A percentile compares a stretch with the other conserved stretches of the same genome.
Conservation (phyloP, 345 rosid genomes). For the Citrus glauca region DNA sequence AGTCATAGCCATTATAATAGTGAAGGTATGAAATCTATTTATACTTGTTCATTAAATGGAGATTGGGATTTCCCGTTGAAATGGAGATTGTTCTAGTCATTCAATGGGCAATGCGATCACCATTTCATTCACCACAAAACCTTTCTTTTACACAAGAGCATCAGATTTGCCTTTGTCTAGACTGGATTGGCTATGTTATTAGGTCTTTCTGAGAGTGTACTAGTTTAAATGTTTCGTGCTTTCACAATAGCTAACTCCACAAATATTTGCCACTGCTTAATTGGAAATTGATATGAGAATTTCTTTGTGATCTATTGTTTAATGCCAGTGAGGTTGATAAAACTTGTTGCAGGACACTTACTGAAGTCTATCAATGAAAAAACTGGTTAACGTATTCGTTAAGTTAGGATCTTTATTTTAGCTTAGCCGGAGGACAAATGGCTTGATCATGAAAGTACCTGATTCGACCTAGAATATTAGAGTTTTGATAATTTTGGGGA, state of each 20-base stretch:
- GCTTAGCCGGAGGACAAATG: neutral
- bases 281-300: neutral
- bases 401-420: neutral
- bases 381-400: neutral
- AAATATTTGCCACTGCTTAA: neutral
- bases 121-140: neutral
- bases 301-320: neutral
- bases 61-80: neutral
- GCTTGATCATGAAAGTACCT: neutral
- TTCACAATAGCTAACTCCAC: neutral
- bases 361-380: too few species aligned
- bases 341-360: too few species aligned
- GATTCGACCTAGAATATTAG: neutral
- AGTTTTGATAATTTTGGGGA: neutral
- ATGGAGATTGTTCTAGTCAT: neutral
- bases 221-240: neutral
- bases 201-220: neutral
- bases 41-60: neutral
- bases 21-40: conserved; percentile 51
- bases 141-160: neutral
- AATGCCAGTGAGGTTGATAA: neutral
- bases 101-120: neutral
- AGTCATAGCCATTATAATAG: conserved; percentile 78
- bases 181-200: neutral
- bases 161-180: neutral